Base-by-base conservation (phyloP, 2,329 filamentous ascomycete genomes). In the Colletotrichum sp. region DNA sequence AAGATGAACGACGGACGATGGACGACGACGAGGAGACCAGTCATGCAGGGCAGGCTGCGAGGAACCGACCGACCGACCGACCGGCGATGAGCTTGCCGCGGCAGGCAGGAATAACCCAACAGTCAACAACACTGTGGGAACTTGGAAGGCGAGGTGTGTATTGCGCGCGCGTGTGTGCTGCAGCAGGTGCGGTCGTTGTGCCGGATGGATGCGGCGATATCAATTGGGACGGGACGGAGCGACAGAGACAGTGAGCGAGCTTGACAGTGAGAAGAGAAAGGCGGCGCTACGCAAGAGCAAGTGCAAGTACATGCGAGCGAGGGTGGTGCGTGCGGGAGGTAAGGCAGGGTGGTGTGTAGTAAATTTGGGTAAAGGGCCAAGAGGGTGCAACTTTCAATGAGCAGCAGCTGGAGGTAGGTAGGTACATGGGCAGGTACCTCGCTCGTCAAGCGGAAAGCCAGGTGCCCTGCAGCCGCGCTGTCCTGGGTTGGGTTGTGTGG, bases 181-280 rank as follows among this genome's bases (percentile, higher is more conserved):
- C 44, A 28, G 44, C 65, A 49, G n/a, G 57, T 28, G 39, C 13
- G 16, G 32, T 34, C 52, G n/a, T 21, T 71, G 44, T 59, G 28
- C 68, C 68, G 62, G 69, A 67, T 76, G 63, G 63, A 76, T 72
- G 73, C 73, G 64, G 69, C 55, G 68, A 76, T 64, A 72, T 68
- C 57, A 72, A 52, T 75, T 63, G 62, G 52, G 30, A 57, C 39
- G 62, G 52, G 30, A 57, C 18, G 39, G 39, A 49, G 39, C 18
- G 39, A 12, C 39, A 44, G 39, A 44, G 18, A 49, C 39, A 49
- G 39, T n/a, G 18, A 49, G 39, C 9, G 18, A 49, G 39, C 39
- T 49, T 49, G 63, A 62, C 49, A 49, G 68, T 69, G 57, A 68
- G 57, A 26, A 69, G 39, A 34, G 39, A 34, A 34, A 24, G 39